These are phyloP conservation scores for Backusella tuberculispora DNA, from an alignment of 192 early-diverging fungal genomes.

Conservation along the genomic window DNA sequence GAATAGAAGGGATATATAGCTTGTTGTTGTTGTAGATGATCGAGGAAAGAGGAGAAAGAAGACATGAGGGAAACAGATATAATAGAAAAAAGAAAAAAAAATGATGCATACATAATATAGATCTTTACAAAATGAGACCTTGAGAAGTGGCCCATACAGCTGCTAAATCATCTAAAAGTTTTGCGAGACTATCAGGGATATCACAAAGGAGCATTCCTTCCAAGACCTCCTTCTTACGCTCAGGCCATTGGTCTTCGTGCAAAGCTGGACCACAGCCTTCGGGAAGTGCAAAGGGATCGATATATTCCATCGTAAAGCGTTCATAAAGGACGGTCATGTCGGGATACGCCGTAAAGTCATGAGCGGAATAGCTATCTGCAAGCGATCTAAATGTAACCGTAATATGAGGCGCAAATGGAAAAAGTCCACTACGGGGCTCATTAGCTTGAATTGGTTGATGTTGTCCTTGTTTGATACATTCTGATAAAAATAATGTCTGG, in stretches of 20 bases:
- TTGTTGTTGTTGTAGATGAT: too few species aligned
- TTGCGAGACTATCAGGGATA: conserved; percentile 17
- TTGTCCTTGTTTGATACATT: neutral
- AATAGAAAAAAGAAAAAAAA: neutral
- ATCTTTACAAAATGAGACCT: neutral
- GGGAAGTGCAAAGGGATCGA: neutral
- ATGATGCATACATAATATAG: neutral
- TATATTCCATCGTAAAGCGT: conserved; percentile 12
- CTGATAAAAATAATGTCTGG: conserved; percentile 32
- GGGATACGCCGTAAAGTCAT: conserved; percentile 3
- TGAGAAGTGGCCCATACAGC: conserved; percentile 2
- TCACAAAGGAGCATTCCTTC: conserved; percentile 22
- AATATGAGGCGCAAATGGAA: conserved; percentile 32
- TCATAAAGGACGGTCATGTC: conserved; percentile 16
- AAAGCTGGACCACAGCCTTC: neutral
- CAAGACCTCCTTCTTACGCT: conserved; percentile 5
- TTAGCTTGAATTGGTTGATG: conserved; percentile 8
- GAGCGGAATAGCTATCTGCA: neutral
- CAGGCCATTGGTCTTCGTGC: neutral
- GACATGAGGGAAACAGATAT: neutral
- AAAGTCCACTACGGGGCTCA: conserved; percentile 19
- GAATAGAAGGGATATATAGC: too few species aligned
- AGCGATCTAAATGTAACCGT: conserved; percentile 24
- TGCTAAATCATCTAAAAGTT: conserved; percentile 2
- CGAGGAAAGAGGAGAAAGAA: neutral